Evolutionary conservation across 1,139 yeast genomes (phyloP), one percentile per base, ranked within the genome.

Genomic region (Yamadazyma taylorii): DNA sequence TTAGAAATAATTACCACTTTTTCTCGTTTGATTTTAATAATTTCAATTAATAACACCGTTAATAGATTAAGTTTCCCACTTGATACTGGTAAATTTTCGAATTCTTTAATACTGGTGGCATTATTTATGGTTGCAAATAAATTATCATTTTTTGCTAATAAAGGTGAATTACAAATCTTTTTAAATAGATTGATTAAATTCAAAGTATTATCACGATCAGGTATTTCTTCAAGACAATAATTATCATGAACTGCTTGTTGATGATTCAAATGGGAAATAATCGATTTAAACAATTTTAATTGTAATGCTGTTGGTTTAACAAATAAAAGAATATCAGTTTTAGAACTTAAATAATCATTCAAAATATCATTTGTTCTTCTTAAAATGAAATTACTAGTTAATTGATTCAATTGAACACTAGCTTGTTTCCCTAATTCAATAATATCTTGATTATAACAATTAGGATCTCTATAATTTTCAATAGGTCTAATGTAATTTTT

Each of bases 1-100:
- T 92, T 90, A 0, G 97, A 90, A 2, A 90, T 86, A 23, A 92
- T 63, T 0, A 92, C 96, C 3, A 85, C 78, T 55, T 90, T 92
- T 52, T 92, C 95, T 11, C 73, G 65, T 10, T 52, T 50, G 5
- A 48, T 46, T 17, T 62, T 55, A 13, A 50, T 48, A 7, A 81
- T 69, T 41, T 76, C 77, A 4, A 69, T 58, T 3, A 85, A 48
- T n/a, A 85, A 51, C 5, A 78, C 75, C 32, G 81, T 69, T 7
- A 84, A 55, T 0, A 78, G 62, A 34, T 67, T 67, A 12, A 84
- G 61, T 49, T 85, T 85, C 2, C 90, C 87, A 43, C 79, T 67
- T 15, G 67, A 53, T 25, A 52, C 60, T 38, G 55, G 39, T 41
- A 63, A 37, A 7, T 48, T 47, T 9, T 35, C 42, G 3, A 33